Conservation (phyloP, 345 rosid species). For the Angophora floribunda region DNA sequence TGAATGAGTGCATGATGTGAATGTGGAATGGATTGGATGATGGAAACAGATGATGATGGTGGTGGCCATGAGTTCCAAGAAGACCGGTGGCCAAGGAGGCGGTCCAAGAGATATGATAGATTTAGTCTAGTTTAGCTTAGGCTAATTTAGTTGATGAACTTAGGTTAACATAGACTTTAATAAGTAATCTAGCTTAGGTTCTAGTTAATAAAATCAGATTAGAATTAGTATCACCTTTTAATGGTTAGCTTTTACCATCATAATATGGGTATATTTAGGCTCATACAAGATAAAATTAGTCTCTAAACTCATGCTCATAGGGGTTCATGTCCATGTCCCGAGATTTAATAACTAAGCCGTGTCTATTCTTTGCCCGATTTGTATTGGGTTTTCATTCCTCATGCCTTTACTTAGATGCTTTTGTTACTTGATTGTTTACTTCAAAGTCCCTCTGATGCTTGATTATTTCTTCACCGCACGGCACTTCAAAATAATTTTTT, state of each 20-base stretch:
- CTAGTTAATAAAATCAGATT: neutral
- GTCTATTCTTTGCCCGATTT: neutral
- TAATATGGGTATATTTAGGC: neutral
- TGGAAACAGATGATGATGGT: neutral
- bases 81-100: neutral
- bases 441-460: neutral
- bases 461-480: neutral
- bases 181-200: neutral
- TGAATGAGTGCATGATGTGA: neutral
- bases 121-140: neutral
- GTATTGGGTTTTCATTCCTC: neutral
- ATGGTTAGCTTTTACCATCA: neutral
- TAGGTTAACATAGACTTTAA: neutral
- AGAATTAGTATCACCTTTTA: neutral
- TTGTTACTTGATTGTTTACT: neutral
- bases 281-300: neutral
- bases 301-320: neutral
- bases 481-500: neutral
- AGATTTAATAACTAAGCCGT: neutral
- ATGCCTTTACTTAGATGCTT: neutral
- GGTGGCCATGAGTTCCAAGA: neutral
- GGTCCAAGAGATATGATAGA: neutral
- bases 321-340: neutral
- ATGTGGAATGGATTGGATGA: neutral
- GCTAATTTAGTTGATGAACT: neutral